phyloP scores from a whole-genome alignment of 108 stramenopile species.

The Schizochytrium sp. region DNA sequence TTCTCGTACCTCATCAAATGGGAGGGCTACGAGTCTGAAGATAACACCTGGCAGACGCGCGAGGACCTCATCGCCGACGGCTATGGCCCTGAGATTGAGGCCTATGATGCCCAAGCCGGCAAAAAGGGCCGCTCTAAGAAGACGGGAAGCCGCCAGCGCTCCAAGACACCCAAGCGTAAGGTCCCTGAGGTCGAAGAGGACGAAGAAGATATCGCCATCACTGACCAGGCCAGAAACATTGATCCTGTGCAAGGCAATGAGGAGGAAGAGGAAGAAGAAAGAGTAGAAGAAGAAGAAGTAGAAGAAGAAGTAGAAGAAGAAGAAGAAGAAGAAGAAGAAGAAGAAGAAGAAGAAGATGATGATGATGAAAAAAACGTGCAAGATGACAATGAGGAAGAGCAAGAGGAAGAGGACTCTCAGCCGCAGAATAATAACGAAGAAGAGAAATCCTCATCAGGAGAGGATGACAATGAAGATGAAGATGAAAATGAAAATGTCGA shows the following conservation, averaged over 20 bases:
- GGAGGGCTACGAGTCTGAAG: conserved; percentile 22
- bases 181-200: neutral
- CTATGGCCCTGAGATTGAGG: neutral
- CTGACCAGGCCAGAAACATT: neutral
- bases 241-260: neutral
- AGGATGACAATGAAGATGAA: no score
- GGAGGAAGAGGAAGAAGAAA: neutral
- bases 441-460: no score
- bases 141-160: neutral
- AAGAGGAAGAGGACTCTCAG: conserved; percentile 9
- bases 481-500: no score
- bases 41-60: conserved; percentile 53
- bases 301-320: neutral
- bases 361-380: neutral
- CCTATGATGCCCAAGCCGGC: neutral
- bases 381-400: neutral
- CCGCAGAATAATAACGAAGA: no score
- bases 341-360: neutral
- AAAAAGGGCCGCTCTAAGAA: neutral
- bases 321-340: neutral
- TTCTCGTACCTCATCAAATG: conserved; percentile 27
- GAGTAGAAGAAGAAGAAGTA: neutral
- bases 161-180: neutral
- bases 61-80: conserved; percentile 41
- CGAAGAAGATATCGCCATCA: neutral